A percentile compares a stretch with the other conserved stretches of the same genome.
Evolutionary conservation across 2,329 filamentous ascomycete species (phyloP).

Genomic region (Magnaporthiopsis incrustans): DNA sequence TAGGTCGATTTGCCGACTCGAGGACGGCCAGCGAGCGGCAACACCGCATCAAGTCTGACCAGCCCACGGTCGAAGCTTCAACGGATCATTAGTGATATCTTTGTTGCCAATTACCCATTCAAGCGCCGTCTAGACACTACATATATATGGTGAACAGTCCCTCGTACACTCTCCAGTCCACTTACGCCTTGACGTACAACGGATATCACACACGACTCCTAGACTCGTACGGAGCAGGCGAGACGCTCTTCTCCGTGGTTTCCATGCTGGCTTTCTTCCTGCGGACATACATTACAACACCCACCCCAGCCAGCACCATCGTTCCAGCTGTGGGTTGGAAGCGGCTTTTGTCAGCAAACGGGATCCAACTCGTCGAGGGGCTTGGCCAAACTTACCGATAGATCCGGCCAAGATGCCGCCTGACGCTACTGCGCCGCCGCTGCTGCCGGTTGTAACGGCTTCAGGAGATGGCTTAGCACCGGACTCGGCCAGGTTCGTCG

Average conservation of each 20-base stretch:
- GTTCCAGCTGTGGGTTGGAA: conserved; percentile 34
- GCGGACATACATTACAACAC: conserved; percentile 13
- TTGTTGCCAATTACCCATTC: not conserved
- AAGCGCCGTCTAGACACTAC: not conserved
- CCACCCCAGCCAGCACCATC: conserved; percentile 25
- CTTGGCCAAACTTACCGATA: not conserved
- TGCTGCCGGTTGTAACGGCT: not conserved
- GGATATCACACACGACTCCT: not conserved
- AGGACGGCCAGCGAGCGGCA: too few species aligned
- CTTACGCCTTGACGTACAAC: not conserved
- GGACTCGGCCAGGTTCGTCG: not conserved
- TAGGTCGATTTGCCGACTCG: too few species aligned
- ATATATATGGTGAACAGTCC: not conserved
- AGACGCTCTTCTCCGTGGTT: not conserved
- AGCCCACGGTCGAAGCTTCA: too few species aligned
- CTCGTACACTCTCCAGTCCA: not conserved
- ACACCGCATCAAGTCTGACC: too few species aligned
- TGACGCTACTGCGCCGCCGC: not conserved
- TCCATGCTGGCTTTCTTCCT: not conserved
- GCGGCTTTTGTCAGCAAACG: not conserved
- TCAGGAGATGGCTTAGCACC: not conserved
- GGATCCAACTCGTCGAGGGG: not conserved
- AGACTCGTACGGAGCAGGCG: not conserved
- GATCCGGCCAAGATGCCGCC: not conserved
- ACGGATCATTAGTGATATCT: not conserved